Percentiles rank a stretch among this genome's conserved stretches.
Conservation (phyloP, 768 basidiomycete genomes). For the Daedalea quercina region DNA sequence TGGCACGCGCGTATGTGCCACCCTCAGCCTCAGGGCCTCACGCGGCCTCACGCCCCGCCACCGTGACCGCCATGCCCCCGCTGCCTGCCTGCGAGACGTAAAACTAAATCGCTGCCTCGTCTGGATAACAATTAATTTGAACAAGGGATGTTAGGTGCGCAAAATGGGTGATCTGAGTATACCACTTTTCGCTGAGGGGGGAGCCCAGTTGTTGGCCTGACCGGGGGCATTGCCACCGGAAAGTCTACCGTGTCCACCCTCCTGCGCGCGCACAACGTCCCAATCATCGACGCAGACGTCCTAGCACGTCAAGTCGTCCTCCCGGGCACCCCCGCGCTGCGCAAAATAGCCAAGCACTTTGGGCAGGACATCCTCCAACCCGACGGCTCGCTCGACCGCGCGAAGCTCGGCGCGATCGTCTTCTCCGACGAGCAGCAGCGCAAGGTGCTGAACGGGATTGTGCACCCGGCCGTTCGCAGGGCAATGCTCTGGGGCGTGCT, state of each 20-base stretch:
- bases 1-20: too few relatives aligned
- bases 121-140: too few relatives aligned
- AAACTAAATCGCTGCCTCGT: too few relatives aligned
- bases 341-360: constrained; percentile 61
- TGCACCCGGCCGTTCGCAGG: constrained; percentile 85
- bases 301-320: constrained; percentile 82
- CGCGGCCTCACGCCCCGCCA: too few relatives aligned
- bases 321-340: constrained; percentile 73
- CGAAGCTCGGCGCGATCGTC: constrained; percentile 76
- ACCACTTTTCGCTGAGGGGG: too few relatives aligned
- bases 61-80: too few relatives aligned
- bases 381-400: constrained; percentile 74
- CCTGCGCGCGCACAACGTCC: constrained; percentile 57
- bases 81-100: too few relatives aligned
- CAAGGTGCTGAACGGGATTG: constrained; percentile 70
- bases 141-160: too few relatives aligned
- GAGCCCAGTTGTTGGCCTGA: constrained; percentile 90
- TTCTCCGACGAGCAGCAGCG: constrained; percentile 75
- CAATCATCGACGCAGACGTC: constrained; percentile 91
- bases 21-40: too few relatives aligned
- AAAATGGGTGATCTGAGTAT: too few relatives aligned
- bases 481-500: constrained; percentile 70
- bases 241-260: constrained; percentile 88
- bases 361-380: constrained; percentile 59
- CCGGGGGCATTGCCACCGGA: constrained; percentile 94